Evolutionary conservation across 2,329 filamentous ascomycete species (phyloP), one percentile per base, ranked within the genome.

Genomic region (Fusarium pseudocircinatum): DNA sequence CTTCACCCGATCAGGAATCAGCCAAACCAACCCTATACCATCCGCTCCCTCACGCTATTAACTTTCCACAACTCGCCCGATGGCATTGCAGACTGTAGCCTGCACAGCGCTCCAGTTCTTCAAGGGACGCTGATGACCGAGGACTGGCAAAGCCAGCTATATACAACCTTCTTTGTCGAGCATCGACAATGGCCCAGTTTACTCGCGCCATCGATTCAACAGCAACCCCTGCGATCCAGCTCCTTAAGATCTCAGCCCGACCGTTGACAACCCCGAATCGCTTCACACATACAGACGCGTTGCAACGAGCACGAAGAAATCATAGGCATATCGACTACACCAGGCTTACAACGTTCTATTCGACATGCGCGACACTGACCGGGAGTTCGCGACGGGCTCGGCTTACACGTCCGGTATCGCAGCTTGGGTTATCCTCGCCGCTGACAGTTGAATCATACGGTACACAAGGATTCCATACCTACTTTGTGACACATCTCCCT

Each of bases 401-500:
- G 63, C 60, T 67, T 54, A 68, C 56, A 65, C 66, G 60, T 26
- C 62, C 65, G 24, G 59, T 49, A 39, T 53, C 34, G 47, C 60
- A 56, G 36, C 30, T 58, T 54, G 52, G n/a, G 49, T 52, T 32
- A 52, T 42, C 53, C 37, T 67, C 63, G 50, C 53, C 69, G 32
- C 63, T 58, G 46, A 49, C 30, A 57, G 46, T 47, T 56, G 65
- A 73, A 49, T 58, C 63, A 44, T 37, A 69, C 13, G 44, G 67
- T 24, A 84, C 83, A 59, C 88, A 89, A 53, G 82, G 83, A 71
- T 98, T 98, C 82, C 95, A 98, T 85, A 95, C 97, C 77, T 98
- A 99, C 85, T 99, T 99, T 82, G 94, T 98, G 67, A 97, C 96
- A 14, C 94, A 98, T 81, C 89, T 99, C 4, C 96, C 96, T 9